Percentiles rank a stretch among this genome's conserved stretches.
Evolutionary conservation across 2,329 filamentous ascomycete species (phyloP).

Genomic region (Cytospora chrysosperma): DNA sequence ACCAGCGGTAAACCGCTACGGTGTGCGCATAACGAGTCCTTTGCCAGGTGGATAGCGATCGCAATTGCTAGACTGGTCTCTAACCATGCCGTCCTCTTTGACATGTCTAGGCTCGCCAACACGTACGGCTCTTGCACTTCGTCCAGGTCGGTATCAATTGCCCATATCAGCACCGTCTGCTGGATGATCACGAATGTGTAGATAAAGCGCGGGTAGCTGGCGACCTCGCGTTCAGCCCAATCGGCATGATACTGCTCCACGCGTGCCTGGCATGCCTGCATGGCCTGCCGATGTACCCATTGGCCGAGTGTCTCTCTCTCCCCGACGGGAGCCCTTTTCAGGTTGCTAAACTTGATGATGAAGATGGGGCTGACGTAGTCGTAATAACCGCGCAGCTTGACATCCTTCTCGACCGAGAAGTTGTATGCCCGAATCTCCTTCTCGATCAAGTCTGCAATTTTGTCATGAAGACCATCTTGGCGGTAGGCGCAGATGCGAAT

Average conservation of each 20-base stretch:
- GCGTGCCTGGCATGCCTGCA: constrained; percentile 13
- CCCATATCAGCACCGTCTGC: constrained; percentile 46
- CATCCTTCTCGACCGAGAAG: constrained; percentile 35
- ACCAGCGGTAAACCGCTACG: constrained; percentile 16
- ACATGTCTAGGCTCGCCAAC: constrained; percentile 34
- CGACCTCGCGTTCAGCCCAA: constrained; percentile 18
- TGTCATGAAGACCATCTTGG: constrained; percentile 30
- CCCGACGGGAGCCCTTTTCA: neutral
- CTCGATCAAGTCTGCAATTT: constrained; percentile 32
- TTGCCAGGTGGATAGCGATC: constrained; percentile 36
- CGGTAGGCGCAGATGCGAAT: constrained; percentile 34
- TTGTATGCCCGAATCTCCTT: constrained; percentile 34
- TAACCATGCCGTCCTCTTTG: constrained; percentile 35
- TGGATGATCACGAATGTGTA: constrained; percentile 48
- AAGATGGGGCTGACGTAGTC: constrained; percentile 21
- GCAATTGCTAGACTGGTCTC: constrained; percentile 33
- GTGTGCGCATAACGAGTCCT: constrained; percentile 28
- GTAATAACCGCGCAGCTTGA: constrained; percentile 28
- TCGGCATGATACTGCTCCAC: constrained; percentile 24
- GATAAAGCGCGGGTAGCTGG: constrained; percentile 32
- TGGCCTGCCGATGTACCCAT: constrained; percentile 2
- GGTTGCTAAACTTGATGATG: constrained; percentile 8
- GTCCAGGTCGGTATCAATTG: constrained; percentile 39
- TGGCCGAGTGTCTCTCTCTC: neutral
- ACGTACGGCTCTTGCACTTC: constrained; percentile 26